Percentiles rank a stretch among this genome's conserved stretches.
Conservation (phyloP, 306 rosid genomes). For the Pyrus betulifolia region DNA sequence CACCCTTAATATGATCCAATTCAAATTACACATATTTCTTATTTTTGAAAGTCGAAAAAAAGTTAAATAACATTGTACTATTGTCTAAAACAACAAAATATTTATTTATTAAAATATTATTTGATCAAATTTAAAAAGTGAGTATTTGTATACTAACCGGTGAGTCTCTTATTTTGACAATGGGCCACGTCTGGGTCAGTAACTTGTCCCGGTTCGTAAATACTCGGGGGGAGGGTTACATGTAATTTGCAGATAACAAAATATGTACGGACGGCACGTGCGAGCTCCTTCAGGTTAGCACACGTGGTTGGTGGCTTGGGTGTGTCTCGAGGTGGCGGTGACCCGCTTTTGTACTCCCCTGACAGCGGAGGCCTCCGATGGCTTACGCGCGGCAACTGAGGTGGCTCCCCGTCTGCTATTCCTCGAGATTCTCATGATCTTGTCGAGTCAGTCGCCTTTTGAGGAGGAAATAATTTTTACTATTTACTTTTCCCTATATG, state of each 20-base stretch:
- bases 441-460: not conserved
- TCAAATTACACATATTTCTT: too few relatives aligned
- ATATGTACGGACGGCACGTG: constrained; percentile 7
- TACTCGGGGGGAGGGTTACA: not conserved
- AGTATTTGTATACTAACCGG: too few relatives aligned
- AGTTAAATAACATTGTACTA: too few relatives aligned
- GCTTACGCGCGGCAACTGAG: constrained; percentile 14
- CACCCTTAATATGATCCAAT: too few relatives aligned
- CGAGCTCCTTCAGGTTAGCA: not conserved
- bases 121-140: too few relatives aligned
- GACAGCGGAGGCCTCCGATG: not conserved
- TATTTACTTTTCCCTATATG: not conserved
- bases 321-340: constrained; percentile 2
- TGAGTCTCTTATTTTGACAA: too few relatives aligned
- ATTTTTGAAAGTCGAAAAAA: too few relatives aligned
- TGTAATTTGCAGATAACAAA: not conserved
- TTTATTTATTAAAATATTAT: too few relatives aligned
- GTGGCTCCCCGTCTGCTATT: not conserved
- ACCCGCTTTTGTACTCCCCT: not conserved
- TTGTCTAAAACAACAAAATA: too few relatives aligned
- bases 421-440: constrained; percentile 17
- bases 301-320: constrained; percentile 17
- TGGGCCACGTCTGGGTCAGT: too few relatives aligned
- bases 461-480: not conserved
- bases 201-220: not conserved